A percentile compares a stretch with the other conserved stretches of the same genome.
phyloP scores from a whole-genome alignment of 106 monocot species.

The Apostasia shenzhenica region DNA sequence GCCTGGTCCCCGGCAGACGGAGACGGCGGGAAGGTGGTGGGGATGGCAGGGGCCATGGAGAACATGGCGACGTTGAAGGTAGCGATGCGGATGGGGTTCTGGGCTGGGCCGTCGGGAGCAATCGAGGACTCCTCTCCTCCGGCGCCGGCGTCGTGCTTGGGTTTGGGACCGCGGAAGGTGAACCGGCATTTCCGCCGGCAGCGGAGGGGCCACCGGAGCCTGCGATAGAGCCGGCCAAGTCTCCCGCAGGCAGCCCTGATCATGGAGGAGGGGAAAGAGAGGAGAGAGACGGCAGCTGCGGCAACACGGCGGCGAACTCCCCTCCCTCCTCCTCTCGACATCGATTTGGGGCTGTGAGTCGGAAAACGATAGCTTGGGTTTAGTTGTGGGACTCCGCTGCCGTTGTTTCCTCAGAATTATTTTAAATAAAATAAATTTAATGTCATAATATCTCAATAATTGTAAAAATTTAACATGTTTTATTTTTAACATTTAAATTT shows the following conservation, averaged over 20 bases:
- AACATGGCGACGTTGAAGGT: slow-evolving; percentile 91
- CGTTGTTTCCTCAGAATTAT: background rate
- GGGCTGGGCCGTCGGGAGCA: background rate
- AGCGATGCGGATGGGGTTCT: slow-evolving; percentile 34
- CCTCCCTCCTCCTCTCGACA: background rate
- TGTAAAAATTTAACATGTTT: no score
- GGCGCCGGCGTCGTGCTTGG: background rate
- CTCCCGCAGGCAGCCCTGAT: slow-evolving; percentile 2
- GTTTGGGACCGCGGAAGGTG: background rate
- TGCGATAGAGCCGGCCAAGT: slow-evolving; percentile 11
- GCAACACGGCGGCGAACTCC: background rate
- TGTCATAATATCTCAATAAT: no score
- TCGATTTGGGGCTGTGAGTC: background rate
- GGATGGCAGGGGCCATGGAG: slow-evolving; percentile 65
- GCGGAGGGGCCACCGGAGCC: slow-evolving; percentile 7
- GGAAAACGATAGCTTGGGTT: background rate
- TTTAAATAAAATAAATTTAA: background rate
- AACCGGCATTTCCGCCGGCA: background rate
- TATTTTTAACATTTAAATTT: no score
- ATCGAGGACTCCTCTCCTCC: background rate
- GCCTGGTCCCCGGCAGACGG: background rate
- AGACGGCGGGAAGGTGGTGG: background rate
- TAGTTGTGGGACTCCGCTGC: background rate
- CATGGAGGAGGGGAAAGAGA: slow-evolving; percentile 1
- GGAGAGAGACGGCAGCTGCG: background rate